phyloP scores from a whole-genome alignment of 1,284 basidiomycete genomes.

The Tylopilus microsporus region DNA sequence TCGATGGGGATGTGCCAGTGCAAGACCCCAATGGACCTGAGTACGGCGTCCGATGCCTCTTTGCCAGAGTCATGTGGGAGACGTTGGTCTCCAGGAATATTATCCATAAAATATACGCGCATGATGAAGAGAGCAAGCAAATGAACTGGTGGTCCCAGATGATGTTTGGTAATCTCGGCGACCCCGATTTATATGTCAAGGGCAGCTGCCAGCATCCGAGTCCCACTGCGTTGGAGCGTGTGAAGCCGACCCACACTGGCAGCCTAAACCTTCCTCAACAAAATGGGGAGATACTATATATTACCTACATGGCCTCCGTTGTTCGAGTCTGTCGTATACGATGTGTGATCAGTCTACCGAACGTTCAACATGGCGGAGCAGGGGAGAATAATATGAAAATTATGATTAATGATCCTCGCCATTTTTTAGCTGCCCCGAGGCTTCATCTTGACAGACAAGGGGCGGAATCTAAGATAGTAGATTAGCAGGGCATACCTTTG shows the following conservation, averaged over 20 bases:
- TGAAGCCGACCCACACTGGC: no score
- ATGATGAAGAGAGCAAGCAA: slow-evolving; percentile 35
- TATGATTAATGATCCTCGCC: no score
- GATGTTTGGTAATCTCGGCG: no score
- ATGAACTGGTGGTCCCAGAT: no score
- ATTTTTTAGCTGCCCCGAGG: no score
- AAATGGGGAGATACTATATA: neutral
- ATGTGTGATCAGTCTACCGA: no score
- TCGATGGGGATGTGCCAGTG: slow-evolving; percentile 61
- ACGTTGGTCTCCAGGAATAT: slow-evolving; percentile 69
- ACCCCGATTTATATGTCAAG: neutral
- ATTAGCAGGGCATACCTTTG: no score
- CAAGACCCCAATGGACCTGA: slow-evolving; percentile 56
- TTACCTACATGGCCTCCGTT: neutral
- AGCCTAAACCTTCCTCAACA: no score
- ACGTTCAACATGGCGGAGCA: no score
- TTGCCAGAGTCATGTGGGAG: slow-evolving; percentile 65
- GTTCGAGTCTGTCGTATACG: neutral
- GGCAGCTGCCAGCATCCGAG: neutral
- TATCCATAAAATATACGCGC: slow-evolving; percentile 78
- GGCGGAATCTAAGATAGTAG: no score
- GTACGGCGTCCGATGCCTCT: slow-evolving; percentile 45
- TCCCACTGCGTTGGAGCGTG: neutral
- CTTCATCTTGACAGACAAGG: no score
- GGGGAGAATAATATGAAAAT: no score